Evolutionary conservation across 2,329 filamentous ascomycete species (phyloP).

Genomic region (Acrocalymma vagum): DNA sequence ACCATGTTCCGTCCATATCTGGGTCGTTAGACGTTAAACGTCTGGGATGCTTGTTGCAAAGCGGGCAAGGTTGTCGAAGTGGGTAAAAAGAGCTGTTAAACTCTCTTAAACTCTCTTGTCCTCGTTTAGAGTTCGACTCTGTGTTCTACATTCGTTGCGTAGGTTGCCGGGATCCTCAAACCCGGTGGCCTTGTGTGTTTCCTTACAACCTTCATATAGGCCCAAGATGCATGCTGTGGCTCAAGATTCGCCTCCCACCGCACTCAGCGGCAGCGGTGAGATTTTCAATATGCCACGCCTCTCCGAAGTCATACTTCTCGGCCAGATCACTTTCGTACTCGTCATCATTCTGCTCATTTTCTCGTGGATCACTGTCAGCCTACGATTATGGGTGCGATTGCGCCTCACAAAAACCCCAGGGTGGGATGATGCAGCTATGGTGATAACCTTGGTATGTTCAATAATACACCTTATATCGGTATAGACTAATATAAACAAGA

Average conservation of each 20-base stretch:
- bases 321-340: conserved; percentile 24
- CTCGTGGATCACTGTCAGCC: conserved; percentile 36
- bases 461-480: background rate
- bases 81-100: conserved; percentile 4
- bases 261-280: background rate
- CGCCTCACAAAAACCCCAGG: conserved; percentile 43
- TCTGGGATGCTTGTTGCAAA: conserved; percentile 28
- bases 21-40: conserved; percentile 26
- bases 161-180: conserved; percentile 1
- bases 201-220: background rate
- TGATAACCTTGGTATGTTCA: conserved; percentile 33
- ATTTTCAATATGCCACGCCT: conserved; percentile 9
- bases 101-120: too few species aligned
- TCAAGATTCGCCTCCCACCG: conserved; percentile 16
- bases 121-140: conserved; percentile 4
- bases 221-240: background rate
- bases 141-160: conserved; percentile 3
- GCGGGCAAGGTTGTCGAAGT: conserved; percentile 12
- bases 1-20: conserved; percentile 11
- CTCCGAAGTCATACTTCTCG: conserved; percentile 27
- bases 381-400: conserved; percentile 43
- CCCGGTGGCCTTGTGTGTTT: conserved; percentile 3
- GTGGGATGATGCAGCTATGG: conserved; percentile 44
- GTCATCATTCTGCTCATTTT: conserved; percentile 36
- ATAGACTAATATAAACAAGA: conserved; percentile 12